Conservation (phyloP, 345 rosid species). For the Camelina laxa region DNA sequence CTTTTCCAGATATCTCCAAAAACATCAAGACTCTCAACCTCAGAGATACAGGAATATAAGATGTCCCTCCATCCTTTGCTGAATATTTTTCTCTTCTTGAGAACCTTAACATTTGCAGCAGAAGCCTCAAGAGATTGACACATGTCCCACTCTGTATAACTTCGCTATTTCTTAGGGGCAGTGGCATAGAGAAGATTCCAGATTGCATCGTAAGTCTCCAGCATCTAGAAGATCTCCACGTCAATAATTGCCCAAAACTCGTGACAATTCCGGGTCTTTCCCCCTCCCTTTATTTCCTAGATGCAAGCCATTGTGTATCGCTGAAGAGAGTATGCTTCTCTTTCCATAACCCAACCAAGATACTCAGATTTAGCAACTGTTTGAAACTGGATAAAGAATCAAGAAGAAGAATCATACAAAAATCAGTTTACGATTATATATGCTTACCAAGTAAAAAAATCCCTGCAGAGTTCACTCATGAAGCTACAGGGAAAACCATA, state of each 20-base stretch:
- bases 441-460: too few relatives aligned
- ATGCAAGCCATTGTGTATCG: too few relatives aligned
- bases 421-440: too few relatives aligned
- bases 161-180: background rate
- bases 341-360: too few relatives aligned
- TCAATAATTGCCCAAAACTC: background rate
- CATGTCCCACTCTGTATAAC: background rate
- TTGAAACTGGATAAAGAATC: too few relatives aligned
- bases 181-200: background rate
- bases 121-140: slow-evolving; percentile 13
- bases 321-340: too few relatives aligned
- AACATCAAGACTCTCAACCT: background rate
- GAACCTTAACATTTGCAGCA: background rate
- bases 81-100: background rate
- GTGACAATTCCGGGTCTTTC: background rate
- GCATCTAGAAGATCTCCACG: fast-evolving
- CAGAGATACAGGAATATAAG: background rate
- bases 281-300: too few relatives aligned
- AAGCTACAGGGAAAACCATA: too few relatives aligned
- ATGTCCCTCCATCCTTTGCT: background rate
- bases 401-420: too few relatives aligned
- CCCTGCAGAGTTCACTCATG: too few relatives aligned
- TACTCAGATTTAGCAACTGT: too few relatives aligned
- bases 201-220: background rate
- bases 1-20: slow-evolving; percentile 10